These are phyloP conservation scores for Gelatoporia subvermispora DNA, from an alignment of 768 basidiomycete species.

Conservation along the genomic window DNA sequence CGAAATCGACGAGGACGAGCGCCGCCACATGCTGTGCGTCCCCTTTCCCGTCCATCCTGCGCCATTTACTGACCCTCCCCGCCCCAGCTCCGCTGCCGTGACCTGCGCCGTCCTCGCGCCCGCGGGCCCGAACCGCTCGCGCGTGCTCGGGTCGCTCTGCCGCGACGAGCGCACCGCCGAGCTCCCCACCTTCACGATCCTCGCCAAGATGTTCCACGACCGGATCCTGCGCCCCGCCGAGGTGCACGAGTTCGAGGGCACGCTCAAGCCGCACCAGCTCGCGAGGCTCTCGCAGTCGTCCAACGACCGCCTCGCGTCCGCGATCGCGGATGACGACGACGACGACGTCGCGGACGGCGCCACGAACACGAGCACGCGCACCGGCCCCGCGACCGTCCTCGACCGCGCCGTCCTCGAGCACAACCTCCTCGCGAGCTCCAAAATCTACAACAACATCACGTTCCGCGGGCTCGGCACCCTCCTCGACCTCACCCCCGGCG, in stretches of 20 bases:
- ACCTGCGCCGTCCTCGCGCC: conserved; percentile 96
- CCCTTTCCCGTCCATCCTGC: not conserved
- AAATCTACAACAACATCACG: conserved; percentile 97
- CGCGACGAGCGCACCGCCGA: conserved; percentile 86
- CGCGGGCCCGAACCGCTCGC: conserved; percentile 93
- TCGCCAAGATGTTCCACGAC: conserved; percentile 98
- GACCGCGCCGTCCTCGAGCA: conserved; percentile 99
- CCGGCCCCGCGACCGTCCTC: conserved; percentile 91
- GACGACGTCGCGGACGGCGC: conserved; percentile 45
- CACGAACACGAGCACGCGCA: conserved; percentile 64
- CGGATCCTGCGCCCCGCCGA: conserved; percentile 90
- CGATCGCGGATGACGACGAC: conserved; percentile 52
- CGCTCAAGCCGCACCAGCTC: conserved; percentile 87
- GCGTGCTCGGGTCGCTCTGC: conserved; percentile 87
- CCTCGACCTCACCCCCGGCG: conserved; percentile 83
- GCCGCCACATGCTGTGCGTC: conserved; percentile 82
- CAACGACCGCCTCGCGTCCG: conserved; percentile 73
- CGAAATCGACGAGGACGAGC: conserved; percentile 91
- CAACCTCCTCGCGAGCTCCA: conserved; percentile 93
- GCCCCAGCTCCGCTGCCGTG: conserved; percentile 75
- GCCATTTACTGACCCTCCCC: not conserved
- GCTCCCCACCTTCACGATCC: conserved; percentile 80
- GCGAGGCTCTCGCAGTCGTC: conserved; percentile 85
- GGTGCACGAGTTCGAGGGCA: conserved; percentile 83
- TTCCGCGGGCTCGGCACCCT: conserved; percentile 90